A percentile compares a stretch with the other conserved stretches of the same genome.
Conservation (phyloP, 1,284 basidiomycete genomes). For the Ceratobasidium sp. region DNA sequence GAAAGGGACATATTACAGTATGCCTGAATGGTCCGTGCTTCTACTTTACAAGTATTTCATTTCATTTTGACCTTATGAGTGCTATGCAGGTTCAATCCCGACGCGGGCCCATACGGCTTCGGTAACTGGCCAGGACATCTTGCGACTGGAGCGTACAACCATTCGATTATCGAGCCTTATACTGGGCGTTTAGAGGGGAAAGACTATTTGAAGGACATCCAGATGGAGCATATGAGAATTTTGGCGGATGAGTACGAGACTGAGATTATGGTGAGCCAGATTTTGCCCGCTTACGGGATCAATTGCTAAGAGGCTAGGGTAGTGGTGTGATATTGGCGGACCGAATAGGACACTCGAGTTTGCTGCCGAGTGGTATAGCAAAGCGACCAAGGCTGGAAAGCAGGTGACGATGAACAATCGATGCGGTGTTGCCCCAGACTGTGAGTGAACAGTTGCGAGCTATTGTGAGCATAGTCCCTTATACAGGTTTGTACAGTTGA, state of each 20-base stretch:
- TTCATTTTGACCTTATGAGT: background rate
- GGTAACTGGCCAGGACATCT: slow-evolving; percentile 64
- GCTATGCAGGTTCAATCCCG: slow-evolving; percentile 61
- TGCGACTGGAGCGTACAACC: slow-evolving; percentile 63
- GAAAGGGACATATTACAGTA: slow-evolving; percentile 64
- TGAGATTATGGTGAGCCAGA: slow-evolving; percentile 62
- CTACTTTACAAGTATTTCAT: no score
- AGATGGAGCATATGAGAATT: slow-evolving; percentile 65
- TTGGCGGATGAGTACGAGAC: slow-evolving; percentile 63
- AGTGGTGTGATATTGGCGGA: slow-evolving; percentile 71
- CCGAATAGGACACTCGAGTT: slow-evolving; percentile 62
- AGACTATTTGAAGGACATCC: slow-evolving; percentile 65
- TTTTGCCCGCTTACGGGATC: background rate
- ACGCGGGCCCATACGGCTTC: slow-evolving; percentile 64
- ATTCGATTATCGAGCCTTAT: slow-evolving; percentile 62
- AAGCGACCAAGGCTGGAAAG: slow-evolving; percentile 59
- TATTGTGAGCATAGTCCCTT: background rate
- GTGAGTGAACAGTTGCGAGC: background rate
- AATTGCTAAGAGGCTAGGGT: background rate
- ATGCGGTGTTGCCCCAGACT: slow-evolving; percentile 50
- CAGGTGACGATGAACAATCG: slow-evolving; percentile 68
- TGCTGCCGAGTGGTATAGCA: slow-evolving; percentile 63
- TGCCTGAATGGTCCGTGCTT: slow-evolving; percentile 50
- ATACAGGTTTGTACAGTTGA: slow-evolving; percentile 51
- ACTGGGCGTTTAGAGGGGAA: slow-evolving; percentile 62